Evolutionary conservation across 176 grass and related monocot species (phyloP).

Genomic region (Typha latifolia): DNA sequence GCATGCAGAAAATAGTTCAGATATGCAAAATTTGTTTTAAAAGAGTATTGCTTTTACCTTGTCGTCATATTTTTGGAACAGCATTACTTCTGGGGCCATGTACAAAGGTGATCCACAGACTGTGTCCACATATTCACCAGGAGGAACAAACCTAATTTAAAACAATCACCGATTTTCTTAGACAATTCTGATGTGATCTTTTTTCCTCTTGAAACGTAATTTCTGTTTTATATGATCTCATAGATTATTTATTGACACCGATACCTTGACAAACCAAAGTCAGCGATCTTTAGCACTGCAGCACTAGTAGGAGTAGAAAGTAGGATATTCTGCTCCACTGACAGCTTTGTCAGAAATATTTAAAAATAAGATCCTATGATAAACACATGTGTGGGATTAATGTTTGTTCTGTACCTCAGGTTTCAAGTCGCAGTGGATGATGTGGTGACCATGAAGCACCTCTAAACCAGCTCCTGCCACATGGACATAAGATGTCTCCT

Average conservation of each 20-base stretch:
- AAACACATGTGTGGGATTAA: not conserved
- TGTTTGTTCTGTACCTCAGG: slow-evolving; percentile 32
- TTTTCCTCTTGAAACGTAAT: not conserved
- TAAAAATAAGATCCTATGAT: not conserved
- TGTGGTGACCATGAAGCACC: slow-evolving; percentile 36
- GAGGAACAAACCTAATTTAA: slow-evolving; percentile 36
- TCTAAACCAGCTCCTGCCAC: slow-evolving; percentile 52
- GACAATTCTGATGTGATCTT: not conserved
- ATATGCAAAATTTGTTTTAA: not conserved
- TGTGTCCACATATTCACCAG: slow-evolving; percentile 33
- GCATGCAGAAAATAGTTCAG: not conserved
- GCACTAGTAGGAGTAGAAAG: slow-evolving; percentile 19
- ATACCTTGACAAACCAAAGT: slow-evolving; percentile 53
- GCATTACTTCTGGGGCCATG: slow-evolving; percentile 76
- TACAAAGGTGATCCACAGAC: slow-evolving; percentile 46
- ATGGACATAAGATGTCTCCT: slow-evolving; percentile 2
- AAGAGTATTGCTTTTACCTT: slow-evolving; percentile 15
- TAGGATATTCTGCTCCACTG: slow-evolving; percentile 31
- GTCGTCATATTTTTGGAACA: slow-evolving; percentile 48
- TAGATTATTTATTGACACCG: not conserved
- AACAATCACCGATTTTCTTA: not conserved
- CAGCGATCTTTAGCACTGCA: slow-evolving; percentile 47
- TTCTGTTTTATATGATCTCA: not conserved
- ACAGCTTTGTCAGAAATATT: not conserved
- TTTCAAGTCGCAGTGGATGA: slow-evolving; percentile 63